Evolutionary conservation across 1,284 basidiomycete genomes (phyloP).

Genomic region (Leccinum pallidistipes): DNA sequence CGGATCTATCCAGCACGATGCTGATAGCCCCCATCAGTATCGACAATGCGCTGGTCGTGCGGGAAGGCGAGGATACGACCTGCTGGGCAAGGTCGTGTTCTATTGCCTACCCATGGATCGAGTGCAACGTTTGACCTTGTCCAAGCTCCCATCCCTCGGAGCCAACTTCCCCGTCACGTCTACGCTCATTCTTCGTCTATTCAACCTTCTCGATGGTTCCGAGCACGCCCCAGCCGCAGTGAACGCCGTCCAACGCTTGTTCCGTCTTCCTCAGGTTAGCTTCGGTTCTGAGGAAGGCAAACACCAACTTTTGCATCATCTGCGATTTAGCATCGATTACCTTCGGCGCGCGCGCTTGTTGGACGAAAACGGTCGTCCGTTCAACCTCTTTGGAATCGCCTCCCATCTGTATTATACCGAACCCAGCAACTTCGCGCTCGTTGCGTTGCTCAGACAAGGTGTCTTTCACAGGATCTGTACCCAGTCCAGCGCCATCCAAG

Average conservation of each 20-base stretch:
- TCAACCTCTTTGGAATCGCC: slow-evolving; percentile 58
- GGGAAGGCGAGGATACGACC: slow-evolving; percentile 67
- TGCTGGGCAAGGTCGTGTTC: slow-evolving; percentile 70
- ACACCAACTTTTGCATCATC: slow-evolving; percentile 59
- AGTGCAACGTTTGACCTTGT: slow-evolving; percentile 61
- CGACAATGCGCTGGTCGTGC: slow-evolving; percentile 72
- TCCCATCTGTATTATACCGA: slow-evolving; percentile 65
- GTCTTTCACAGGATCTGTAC: slow-evolving; percentile 57
- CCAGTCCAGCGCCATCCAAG: slow-evolving; percentile 38
- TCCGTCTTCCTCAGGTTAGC: slow-evolving; percentile 57
- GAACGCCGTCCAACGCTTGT: slow-evolving; percentile 49
- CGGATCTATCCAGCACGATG: neutral
- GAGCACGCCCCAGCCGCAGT: slow-evolving; percentile 48
- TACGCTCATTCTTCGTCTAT: slow-evolving; percentile 60
- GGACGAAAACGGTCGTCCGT: slow-evolving; percentile 51
- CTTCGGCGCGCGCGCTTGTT: slow-evolving; percentile 57
- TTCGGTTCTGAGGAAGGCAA: slow-evolving; percentile 53
- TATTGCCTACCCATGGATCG: slow-evolving; percentile 64
- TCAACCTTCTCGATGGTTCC: slow-evolving; percentile 65
- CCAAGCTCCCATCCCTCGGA: slow-evolving; percentile 59
- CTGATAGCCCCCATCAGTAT: slow-evolving; percentile 41
- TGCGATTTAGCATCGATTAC: slow-evolving; percentile 73
- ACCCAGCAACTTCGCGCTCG: slow-evolving; percentile 67
- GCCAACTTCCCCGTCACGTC: slow-evolving; percentile 67
- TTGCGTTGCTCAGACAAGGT: slow-evolving; percentile 55